Base-by-base conservation (phyloP, 805 yeast genomes). In the Yamadazyma olivae region DNA sequence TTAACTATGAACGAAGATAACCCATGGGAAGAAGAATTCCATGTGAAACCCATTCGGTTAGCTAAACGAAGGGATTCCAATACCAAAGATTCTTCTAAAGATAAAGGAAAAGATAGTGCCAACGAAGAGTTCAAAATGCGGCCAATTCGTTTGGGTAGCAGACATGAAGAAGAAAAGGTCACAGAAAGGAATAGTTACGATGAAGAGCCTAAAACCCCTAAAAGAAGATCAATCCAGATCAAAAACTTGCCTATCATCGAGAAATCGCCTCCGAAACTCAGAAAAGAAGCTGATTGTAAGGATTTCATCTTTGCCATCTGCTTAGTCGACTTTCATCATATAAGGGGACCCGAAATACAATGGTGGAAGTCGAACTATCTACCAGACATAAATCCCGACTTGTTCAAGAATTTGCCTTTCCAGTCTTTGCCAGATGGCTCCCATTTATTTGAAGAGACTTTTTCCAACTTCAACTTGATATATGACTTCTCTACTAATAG, bases 341-440 rank as follows among this genome's bases (percentile, higher is more conserved):
- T 64, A 19, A 69, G 95, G 40, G 99, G 99, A 2, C 98, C 99
- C 0, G 97, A 93, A 56, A 78, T 93, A 17, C 97, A 91, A 58
- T 89, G 86, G 61, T 86, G 96, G 88, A 53, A 53, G 33, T 71
- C 81, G 15, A 78, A 75, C 50, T 63, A 64, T 40, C 59, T 60
- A 21, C 48, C 53, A 2, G 61, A 62, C 28, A 57, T 61, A 35
- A 45, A 45, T 10, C 50, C 59, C 26, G 48, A 54, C 23, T 61
- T 83, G 14, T 93, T 96, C 90, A 89, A 93, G 8, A 79, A 82
- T 51, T 61, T 93, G 27, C 95, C 99, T 3, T 93, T 93, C 53
- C 97, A 90, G 55, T 95, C 96, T 1, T 64, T 93, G 16, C 98
- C 99, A 0, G 99, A 93, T 60, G 98, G 98, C 4, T 82, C 95